phyloP scores from a whole-genome alignment of 2,329 filamentous ascomycete species.

The Fusarium goolgardi region DNA sequence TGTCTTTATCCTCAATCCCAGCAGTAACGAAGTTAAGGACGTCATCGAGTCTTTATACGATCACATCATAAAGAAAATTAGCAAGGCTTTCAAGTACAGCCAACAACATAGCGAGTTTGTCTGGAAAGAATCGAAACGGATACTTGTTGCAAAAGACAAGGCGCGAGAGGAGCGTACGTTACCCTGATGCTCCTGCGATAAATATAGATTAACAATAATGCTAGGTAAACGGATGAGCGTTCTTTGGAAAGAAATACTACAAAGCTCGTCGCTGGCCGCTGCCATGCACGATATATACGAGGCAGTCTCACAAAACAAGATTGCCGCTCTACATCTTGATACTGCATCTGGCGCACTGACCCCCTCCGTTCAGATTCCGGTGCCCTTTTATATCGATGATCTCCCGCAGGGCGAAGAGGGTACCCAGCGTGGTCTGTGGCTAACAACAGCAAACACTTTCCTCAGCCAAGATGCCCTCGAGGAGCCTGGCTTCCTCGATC shows the following conservation, averaged over 20 bases:
- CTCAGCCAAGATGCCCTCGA: slow-evolving; percentile 74
- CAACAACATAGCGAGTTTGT: slow-evolving; percentile 92
- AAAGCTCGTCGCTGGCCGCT: slow-evolving; percentile 80
- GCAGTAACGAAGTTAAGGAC: slow-evolving; percentile 79
- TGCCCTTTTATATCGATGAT: slow-evolving; percentile 77
- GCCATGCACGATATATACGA: slow-evolving; percentile 86
- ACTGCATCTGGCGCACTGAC: slow-evolving; percentile 68
- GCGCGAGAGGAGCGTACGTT: slow-evolving; percentile 74
- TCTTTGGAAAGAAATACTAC: slow-evolving; percentile 77
- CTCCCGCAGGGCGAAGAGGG: slow-evolving; percentile 76
- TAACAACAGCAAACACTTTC: slow-evolving; percentile 86
- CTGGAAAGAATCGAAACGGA: slow-evolving; percentile 87
- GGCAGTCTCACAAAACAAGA: slow-evolving; percentile 84
- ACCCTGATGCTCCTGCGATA: neutral
- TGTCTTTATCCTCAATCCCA: slow-evolving; percentile 89
- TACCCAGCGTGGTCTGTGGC: slow-evolving; percentile 80
- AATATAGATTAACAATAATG: slow-evolving; percentile 15
- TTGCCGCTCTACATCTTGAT: slow-evolving; percentile 84
- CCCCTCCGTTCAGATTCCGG: slow-evolving; percentile 72
- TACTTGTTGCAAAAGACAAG: slow-evolving; percentile 83
- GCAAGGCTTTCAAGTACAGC: slow-evolving; percentile 91
- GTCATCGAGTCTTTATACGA: slow-evolving; percentile 82
- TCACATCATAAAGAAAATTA: slow-evolving; percentile 91
- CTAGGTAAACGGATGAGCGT: slow-evolving; percentile 69
- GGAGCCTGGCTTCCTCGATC: slow-evolving; percentile 77